A percentile compares a stretch with the other conserved stretches of the same genome.
These are phyloP conservation scores for Yamadazyma spencermartinsiae DNA, from an alignment of 1,139 yeast genomes.

Conservation along the genomic window DNA sequence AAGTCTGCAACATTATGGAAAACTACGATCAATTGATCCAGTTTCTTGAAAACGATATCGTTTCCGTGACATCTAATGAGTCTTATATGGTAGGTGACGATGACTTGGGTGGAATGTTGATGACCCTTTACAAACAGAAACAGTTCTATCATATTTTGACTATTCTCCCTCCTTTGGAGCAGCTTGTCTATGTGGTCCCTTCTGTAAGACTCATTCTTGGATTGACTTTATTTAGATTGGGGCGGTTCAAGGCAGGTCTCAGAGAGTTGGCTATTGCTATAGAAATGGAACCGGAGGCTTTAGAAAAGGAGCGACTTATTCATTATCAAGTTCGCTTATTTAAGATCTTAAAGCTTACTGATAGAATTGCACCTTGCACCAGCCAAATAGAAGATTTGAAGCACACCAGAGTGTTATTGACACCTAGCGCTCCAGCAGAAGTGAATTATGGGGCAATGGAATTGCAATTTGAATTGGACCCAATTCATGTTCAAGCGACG, in stretches of 20 bases:
- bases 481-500: slow-evolving; percentile 24
- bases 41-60: slow-evolving; percentile 5
- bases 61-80: background rate
- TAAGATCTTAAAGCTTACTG: slow-evolving; percentile 17
- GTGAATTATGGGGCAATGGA: background rate
- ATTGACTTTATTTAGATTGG: slow-evolving; percentile 24
- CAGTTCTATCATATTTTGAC: slow-evolving; percentile 18
- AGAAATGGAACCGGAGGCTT: slow-evolving; percentile 22
- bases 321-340: slow-evolving; percentile 19
- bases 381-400: slow-evolving; percentile 15
- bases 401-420: background rate
- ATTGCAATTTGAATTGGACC: slow-evolving; percentile 4
- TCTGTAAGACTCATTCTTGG: slow-evolving; percentile 18
- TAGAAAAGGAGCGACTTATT: slow-evolving; percentile 19
- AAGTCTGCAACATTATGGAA: slow-evolving; percentile 7
- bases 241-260: slow-evolving; percentile 26
- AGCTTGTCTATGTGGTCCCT: slow-evolving; percentile 7
- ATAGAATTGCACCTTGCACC: slow-evolving; percentile 12
- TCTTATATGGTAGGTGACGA: slow-evolving; percentile 1
- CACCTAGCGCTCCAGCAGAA: background rate
- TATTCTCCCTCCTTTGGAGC: slow-evolving; percentile 12
- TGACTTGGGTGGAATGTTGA: slow-evolving; percentile 1
- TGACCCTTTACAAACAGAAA: slow-evolving; percentile 11
- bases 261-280: slow-evolving; percentile 29
- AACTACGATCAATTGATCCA: slow-evolving; percentile 7